These are phyloP conservation scores for Xanthoceras sorbifolium DNA, from an alignment of 345 rosid species.

Conservation along the genomic window DNA sequence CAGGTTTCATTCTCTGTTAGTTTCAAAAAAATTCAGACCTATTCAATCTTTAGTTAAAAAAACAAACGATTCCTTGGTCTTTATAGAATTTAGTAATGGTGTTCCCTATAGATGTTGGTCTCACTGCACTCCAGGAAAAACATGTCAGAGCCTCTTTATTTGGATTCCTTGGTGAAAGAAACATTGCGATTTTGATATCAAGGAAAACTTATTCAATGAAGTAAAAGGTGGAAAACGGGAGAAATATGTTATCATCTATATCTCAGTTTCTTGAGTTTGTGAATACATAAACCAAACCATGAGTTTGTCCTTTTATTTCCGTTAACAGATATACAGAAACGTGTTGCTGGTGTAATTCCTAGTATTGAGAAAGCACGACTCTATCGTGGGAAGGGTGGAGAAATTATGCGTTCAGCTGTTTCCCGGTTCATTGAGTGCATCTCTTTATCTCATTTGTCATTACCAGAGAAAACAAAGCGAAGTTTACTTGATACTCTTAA, in stretches of 20 bases:
- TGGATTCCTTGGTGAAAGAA: not conserved
- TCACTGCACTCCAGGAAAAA: not conserved
- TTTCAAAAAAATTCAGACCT: no score
- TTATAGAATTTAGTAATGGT: not conserved
- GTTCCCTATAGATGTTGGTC: not conserved
- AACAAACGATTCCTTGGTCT: no score
- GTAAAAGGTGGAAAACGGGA: not conserved
- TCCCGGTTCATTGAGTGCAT: slow-evolving; percentile 88
- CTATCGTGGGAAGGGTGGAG: slow-evolving; percentile 99
- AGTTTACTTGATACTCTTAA: slow-evolving; percentile 72
- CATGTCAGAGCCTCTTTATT: not conserved
- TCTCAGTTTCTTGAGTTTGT: slow-evolving; percentile 1
- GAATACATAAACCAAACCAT: not conserved
- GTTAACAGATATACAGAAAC: slow-evolving; percentile 66
- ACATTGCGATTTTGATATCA: not conserved
- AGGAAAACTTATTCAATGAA: not conserved
- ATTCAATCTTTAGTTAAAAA: no score
- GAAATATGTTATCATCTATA: not conserved
- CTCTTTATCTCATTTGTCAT: slow-evolving; percentile 54
- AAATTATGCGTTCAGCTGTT: slow-evolving; percentile 96
- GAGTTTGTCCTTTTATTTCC: not conserved
- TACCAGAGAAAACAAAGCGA: slow-evolving; percentile 68
- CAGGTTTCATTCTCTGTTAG: no score
- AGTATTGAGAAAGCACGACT: slow-evolving; percentile 97
- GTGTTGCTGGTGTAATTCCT: slow-evolving; percentile 74